A percentile compares a stretch with the other conserved stretches of the same genome.
phyloP scores from a whole-genome alignment of 2,329 filamentous ascomycete species.

The Claviceps spartinae region DNA sequence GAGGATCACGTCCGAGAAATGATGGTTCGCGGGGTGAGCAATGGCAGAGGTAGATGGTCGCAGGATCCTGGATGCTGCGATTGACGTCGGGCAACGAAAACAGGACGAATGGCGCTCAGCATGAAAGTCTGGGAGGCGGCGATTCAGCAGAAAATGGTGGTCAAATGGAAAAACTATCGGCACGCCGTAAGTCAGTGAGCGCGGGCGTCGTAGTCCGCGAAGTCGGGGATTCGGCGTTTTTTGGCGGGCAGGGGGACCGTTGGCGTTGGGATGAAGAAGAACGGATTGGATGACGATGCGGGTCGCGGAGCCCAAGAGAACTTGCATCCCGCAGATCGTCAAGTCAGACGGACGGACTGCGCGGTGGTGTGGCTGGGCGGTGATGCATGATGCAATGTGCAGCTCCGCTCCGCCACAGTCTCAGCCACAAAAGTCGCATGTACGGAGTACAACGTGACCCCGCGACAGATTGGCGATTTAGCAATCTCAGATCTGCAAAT shows the following conservation, averaged over 20 bases:
- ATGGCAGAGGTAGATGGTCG: not conserved
- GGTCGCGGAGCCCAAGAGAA: constrained; percentile 1
- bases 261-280: not conserved
- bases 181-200: no score
- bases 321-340: no score
- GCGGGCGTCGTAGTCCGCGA: not conserved
- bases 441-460: constrained; percentile 3
- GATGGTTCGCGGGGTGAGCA: not conserved
- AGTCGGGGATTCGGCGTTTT: not conserved
- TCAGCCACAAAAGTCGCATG: not conserved
- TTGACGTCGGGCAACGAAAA: not conserved
- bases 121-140: no score
- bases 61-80: not conserved
- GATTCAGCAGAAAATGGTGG: no score
- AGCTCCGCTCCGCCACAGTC: not conserved
- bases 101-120: no score
- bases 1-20: not conserved
- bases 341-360: no score
- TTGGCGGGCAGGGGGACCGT: no score
- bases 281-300: constrained; percentile 4
- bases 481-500: not conserved
- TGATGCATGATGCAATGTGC: not conserved
- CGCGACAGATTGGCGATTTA: constrained; percentile 7
- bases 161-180: no score
- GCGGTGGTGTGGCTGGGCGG: no score